phyloP scores from a whole-genome alignment of 2,329 filamentous ascomycete species.

The Fusarium siculi region DNA sequence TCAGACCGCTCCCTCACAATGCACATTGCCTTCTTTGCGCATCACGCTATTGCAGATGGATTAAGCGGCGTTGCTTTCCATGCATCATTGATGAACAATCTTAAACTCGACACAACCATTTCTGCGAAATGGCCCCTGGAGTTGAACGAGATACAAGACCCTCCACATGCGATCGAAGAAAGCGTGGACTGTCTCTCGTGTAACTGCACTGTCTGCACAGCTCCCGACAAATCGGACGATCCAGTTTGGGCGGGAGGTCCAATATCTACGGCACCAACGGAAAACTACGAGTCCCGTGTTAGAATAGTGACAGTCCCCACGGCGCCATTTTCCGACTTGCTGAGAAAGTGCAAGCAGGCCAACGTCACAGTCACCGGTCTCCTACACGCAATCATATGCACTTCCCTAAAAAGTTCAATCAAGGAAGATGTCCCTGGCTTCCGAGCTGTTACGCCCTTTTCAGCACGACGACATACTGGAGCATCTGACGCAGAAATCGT shows the following conservation, averaged over 20 bases:
- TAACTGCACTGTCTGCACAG: background rate
- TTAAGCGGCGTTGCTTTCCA: slow-evolving; percentile 20
- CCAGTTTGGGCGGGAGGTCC: background rate
- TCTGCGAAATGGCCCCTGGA: slow-evolving; percentile 7
- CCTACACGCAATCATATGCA: slow-evolving; percentile 8
- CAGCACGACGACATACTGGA: background rate
- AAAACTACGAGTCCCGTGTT: background rate
- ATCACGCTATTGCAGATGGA: slow-evolving; percentile 28
- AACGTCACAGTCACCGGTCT: slow-evolving; percentile 6
- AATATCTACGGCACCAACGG: background rate
- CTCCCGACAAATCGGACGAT: background rate
- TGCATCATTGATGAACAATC: background rate
- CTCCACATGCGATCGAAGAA: slow-evolving; percentile 5
- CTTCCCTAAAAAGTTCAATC: background rate
- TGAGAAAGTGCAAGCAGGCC: slow-evolving; percentile 8
- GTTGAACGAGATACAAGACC: background rate
- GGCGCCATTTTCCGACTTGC: rapidly evolving
- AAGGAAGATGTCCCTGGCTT: background rate
- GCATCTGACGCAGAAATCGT: background rate
- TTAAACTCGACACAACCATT: background rate
- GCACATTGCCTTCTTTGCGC: slow-evolving; percentile 6
- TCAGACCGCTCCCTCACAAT: background rate
- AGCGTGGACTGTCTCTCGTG: background rate
- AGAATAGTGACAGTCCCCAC: background rate
- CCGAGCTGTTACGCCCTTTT: slow-evolving; percentile 12